phyloP scores from a whole-genome alignment of 129 eudicot genomes.

The Escallonia rubra region DNA sequence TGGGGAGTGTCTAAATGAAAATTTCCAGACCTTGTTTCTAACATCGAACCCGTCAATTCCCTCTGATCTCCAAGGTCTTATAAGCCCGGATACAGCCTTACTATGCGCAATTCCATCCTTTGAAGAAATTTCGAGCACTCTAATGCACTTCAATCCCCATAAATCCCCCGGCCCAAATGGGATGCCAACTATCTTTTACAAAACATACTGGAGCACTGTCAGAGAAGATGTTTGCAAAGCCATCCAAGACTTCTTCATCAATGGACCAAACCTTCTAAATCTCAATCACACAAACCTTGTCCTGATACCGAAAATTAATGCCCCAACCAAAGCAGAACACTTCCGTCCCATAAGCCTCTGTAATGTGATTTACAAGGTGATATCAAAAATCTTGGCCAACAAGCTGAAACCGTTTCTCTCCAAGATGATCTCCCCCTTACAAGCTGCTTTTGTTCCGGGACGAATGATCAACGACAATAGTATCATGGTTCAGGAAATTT shows the following conservation, averaged over 20 bases:
- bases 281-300: neutral
- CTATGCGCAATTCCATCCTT: neutral
- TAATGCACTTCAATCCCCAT: neutral
- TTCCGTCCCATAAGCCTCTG: neutral
- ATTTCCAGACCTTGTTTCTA: neutral
- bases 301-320: neutral
- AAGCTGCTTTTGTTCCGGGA: neutral
- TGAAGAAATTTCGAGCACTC: neutral
- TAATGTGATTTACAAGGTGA: neutral
- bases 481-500: neutral
- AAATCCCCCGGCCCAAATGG: conserved; percentile 15
- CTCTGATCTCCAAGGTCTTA: neutral
- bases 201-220: conserved; percentile 5
- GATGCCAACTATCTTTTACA: neutral
- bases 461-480: neutral
- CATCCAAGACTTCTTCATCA: neutral
- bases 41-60: neutral
- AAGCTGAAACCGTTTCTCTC: neutral
- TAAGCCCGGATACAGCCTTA: neutral
- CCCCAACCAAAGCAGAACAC: neutral
- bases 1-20: neutral
- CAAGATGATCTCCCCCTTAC: neutral
- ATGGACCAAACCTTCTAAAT: neutral
- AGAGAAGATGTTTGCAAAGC: neutral
- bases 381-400: neutral